phyloP scores from a whole-genome alignment of 805 yeast genomes.

The Candida nanaspora region DNA sequence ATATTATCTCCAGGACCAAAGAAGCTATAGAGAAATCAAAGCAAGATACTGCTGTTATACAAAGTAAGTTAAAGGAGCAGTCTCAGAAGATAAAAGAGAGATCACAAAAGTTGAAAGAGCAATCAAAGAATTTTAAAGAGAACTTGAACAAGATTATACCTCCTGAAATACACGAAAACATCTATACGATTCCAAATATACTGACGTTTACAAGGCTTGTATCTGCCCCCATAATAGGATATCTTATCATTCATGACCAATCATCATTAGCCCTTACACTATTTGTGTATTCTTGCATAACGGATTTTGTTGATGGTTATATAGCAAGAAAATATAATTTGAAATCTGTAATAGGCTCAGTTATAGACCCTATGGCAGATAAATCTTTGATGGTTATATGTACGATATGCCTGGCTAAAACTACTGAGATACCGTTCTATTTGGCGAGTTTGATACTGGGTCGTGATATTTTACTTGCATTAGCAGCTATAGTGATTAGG shows the following conservation, averaged over 20 bases:
- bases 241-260: constrained; percentile 59
- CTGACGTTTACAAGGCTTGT: constrained; percentile 76
- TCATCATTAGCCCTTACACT: constrained; percentile 59
- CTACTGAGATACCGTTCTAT: constrained; percentile 62
- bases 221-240: constrained; percentile 81
- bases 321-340: constrained; percentile 77
- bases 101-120: constrained; percentile 11
- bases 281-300: constrained; percentile 79
- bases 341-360: constrained; percentile 79
- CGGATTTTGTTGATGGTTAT: constrained; percentile 89
- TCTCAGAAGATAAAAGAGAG: constrained; percentile 11
- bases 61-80: constrained; percentile 3
- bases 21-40: constrained; percentile 2
- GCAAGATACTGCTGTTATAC: constrained; percentile 6
- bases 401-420: constrained; percentile 66
- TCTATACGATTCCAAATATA: constrained; percentile 81
- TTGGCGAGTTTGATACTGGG: constrained; percentile 72
- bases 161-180: constrained; percentile 41
- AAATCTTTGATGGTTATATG: constrained; percentile 83
- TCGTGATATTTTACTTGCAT: constrained; percentile 66
- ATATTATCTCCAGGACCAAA: not conserved
- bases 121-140: constrained; percentile 13
- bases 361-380: constrained; percentile 94
- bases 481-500: constrained; percentile 67
- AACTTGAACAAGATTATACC: constrained; percentile 25